Evolutionary conservation across 176 grass and related monocot species (phyloP).

Genomic region (Ensete ventricosum): DNA sequence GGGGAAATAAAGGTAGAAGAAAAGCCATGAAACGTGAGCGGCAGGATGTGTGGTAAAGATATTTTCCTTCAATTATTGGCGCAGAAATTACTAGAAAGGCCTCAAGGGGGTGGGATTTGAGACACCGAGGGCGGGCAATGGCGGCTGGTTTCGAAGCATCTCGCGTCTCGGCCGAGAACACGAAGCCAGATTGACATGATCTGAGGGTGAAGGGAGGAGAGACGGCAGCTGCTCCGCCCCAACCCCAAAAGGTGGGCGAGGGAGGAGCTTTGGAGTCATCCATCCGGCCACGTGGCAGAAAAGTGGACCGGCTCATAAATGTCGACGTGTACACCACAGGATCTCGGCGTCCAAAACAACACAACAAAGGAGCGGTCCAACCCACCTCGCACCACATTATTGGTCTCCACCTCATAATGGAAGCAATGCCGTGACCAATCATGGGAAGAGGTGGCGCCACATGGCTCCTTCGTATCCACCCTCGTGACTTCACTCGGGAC

Average conservation of each 20-base stretch:
- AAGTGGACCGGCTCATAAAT: background rate
- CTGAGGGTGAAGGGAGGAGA: conserved; percentile 3
- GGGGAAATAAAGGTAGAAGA: background rate
- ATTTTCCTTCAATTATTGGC: conserved; percentile 1
- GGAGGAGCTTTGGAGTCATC: background rate
- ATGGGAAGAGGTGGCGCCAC: background rate
- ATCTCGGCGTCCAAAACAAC: background rate
- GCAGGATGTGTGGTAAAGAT: too few species aligned
- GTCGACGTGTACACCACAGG: background rate
- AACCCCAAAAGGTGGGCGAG: too few species aligned
- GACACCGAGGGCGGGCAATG: background rate
- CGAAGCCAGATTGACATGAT: background rate
- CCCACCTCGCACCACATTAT: background rate
- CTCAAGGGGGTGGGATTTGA: background rate
- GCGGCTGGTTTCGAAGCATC: background rate
- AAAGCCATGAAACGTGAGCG: background rate
- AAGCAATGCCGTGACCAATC: background rate
- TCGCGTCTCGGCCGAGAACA: background rate
- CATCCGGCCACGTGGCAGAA: background rate
- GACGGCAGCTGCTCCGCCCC: background rate
- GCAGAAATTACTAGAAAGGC: background rate
- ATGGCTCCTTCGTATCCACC: too few species aligned
- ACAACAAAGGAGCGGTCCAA: background rate
- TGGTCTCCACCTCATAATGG: background rate
- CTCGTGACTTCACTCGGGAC: too few species aligned